These are phyloP conservation scores for Plectosphaerella sp. DNA, from an alignment of 2,329 filamentous ascomycete species.

Conservation along the genomic window DNA sequence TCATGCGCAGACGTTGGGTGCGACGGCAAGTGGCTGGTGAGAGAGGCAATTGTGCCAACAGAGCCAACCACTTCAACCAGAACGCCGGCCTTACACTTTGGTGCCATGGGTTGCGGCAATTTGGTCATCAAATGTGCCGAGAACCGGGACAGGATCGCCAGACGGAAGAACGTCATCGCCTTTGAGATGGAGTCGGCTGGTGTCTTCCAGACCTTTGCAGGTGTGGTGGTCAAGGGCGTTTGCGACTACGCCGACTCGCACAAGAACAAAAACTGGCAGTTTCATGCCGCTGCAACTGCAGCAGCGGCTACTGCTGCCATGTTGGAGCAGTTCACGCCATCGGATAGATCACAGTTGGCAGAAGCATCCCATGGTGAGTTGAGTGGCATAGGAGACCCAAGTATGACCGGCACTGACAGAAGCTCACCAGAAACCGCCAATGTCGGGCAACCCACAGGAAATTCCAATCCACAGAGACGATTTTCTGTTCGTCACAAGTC, in stretches of 20 bases:
- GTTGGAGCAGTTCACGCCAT: not conserved
- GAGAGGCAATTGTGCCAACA: not conserved
- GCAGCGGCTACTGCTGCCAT: slow-evolving; percentile 10
- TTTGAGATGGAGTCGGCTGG: slow-evolving; percentile 32
- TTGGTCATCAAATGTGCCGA: slow-evolving; percentile 32
- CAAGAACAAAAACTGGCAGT: slow-evolving; percentile 18
- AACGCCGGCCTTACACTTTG: slow-evolving; percentile 23
- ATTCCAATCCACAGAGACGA: not conserved
- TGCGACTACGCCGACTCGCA: slow-evolving; percentile 34
- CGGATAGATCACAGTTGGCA: too few relatives aligned
- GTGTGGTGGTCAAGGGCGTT: slow-evolving; percentile 30
- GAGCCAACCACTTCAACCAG: not conserved
- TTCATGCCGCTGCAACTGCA: slow-evolving; percentile 10
- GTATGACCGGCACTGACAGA: too few relatives aligned
- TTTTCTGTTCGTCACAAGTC: too few relatives aligned
- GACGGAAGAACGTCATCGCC: slow-evolving; percentile 16
- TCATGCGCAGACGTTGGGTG: slow-evolving; percentile 26
- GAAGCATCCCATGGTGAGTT: too few relatives aligned
- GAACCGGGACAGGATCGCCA: slow-evolving; percentile 27
- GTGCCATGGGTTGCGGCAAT: slow-evolving; percentile 30
- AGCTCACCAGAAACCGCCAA: too few relatives aligned
- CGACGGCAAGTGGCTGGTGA: slow-evolving; percentile 18
- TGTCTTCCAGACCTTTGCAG: slow-evolving; percentile 24
- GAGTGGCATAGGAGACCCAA: too few relatives aligned
- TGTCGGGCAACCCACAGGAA: too few relatives aligned